These are phyloP conservation scores for Nicotiana undulata DNA, from an alignment of 257 asterid species.

Conservation along the genomic window DNA sequence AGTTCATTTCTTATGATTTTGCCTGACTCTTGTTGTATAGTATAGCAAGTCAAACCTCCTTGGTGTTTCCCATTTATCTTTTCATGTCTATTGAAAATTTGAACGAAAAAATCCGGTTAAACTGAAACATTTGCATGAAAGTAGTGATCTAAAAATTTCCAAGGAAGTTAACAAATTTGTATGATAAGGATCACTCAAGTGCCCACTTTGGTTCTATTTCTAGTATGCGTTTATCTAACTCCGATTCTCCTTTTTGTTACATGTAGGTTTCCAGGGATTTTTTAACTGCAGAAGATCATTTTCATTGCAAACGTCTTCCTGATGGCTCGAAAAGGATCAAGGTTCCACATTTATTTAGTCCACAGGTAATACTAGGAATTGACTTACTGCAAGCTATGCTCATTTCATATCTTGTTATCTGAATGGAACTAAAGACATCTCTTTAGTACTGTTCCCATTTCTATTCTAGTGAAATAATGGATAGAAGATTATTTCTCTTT, in stretches of 20 bases:
- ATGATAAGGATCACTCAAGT: neutral
- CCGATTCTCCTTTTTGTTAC: neutral
- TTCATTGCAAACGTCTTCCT: slow-evolving; percentile 14
- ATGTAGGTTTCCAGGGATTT: slow-evolving; percentile 7
- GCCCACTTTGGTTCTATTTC: neutral
- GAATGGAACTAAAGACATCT: neutral
- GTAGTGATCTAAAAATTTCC: too few relatives aligned
- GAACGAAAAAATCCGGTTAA: too few relatives aligned
- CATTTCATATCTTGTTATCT: neutral
- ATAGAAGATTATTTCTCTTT: neutral
- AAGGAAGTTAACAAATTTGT: too few relatives aligned
- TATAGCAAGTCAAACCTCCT: neutral
- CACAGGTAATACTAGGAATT: slow-evolving; percentile 10
- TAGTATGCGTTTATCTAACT: neutral
- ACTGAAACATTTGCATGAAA: too few relatives aligned
- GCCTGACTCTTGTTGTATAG: neutral
- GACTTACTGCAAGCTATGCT: neutral
- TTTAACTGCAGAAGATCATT: slow-evolving; percentile 1
- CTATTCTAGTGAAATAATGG: neutral
- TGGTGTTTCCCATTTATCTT: neutral
- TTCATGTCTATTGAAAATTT: neutral
- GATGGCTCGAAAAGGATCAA: slow-evolving; percentile 19
- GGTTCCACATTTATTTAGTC: slow-evolving; percentile 9
- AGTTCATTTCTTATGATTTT: neutral
- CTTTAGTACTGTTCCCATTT: neutral